Evolutionary conservation across 2,329 filamentous ascomycete species (phyloP).

Genomic region (Fusarium xylarioides): DNA sequence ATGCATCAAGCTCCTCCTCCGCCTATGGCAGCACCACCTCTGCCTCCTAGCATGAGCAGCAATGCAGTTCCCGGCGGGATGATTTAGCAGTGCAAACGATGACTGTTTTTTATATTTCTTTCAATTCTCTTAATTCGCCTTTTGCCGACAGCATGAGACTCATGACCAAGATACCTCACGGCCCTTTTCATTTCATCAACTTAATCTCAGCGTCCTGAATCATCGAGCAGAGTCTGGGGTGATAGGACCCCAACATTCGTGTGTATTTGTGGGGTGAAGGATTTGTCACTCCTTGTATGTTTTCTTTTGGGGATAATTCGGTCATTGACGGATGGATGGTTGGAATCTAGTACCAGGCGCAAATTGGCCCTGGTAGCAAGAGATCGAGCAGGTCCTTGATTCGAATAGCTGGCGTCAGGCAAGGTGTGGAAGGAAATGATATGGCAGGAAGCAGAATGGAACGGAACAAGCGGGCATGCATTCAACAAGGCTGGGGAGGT

Average conservation of each 20-base stretch:
- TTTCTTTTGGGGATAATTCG: conserved; percentile 29
- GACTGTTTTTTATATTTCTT: conserved; percentile 12
- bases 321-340: conserved; percentile 21
- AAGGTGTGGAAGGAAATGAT: conserved; percentile 15
- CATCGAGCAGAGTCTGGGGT: not conserved
- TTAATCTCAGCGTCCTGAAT: conserved; percentile 21
- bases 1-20: conserved; percentile 41
- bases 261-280: conserved; percentile 27
- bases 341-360: conserved; percentile 38
- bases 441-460: conserved; percentile 38
- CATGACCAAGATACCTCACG: conserved; percentile 37
- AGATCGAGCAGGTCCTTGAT: conserved; percentile 49
- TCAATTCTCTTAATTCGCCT: conserved; percentile 28
- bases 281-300: conserved; percentile 17
- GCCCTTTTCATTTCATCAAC: conserved; percentile 21
- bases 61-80: conserved; percentile 55
- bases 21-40: conserved; percentile 39
- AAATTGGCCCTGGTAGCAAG: conserved; percentile 32
- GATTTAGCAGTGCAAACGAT: conserved; percentile 48
- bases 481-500: conserved; percentile 33
- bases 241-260: conserved; percentile 1
- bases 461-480: conserved; percentile 34
- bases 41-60: conserved; percentile 43
- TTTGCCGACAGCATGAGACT: conserved; percentile 29
- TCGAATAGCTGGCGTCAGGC: conserved; percentile 36